Evolutionary conservation across 2,329 filamentous ascomycete species (phyloP).

Genomic region (Pezicula neosporulosa): DNA sequence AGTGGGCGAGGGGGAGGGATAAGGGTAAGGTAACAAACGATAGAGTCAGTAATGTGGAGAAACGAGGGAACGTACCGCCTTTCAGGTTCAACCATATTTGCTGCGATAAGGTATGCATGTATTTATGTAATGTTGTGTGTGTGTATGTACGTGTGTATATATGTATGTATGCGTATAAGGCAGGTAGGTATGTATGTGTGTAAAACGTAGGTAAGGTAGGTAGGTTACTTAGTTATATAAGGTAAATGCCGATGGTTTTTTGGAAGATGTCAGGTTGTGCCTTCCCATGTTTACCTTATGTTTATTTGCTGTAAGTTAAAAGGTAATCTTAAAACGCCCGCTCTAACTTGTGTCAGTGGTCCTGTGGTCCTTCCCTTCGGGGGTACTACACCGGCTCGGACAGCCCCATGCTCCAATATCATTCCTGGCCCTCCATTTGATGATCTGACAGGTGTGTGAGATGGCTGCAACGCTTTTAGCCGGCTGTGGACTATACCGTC

Average conservation of each 20-base stretch:
- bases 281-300: too few species aligned
- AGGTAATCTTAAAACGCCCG: slow-evolving; percentile 7
- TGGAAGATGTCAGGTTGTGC: slow-evolving; percentile 8
- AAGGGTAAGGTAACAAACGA: too few species aligned
- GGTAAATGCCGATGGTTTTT: slow-evolving; percentile 6
- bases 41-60: background rate
- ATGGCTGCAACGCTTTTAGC: too few species aligned
- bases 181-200: too few species aligned
- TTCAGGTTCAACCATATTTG: background rate
- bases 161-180: too few species aligned
- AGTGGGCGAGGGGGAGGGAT: too few species aligned
- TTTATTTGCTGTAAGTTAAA: slow-evolving; percentile 2
- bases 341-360: background rate
- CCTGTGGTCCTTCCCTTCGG: background rate
- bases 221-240: too few species aligned
- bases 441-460: too few species aligned
- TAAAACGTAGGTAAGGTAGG: background rate
- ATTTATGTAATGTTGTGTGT: too few species aligned
- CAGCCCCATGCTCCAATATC: background rate
- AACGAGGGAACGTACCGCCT: background rate
- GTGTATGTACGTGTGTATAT: too few species aligned
- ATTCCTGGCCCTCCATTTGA: background rate
- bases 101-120: background rate
- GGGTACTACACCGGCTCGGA: background rate
- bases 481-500: too few species aligned